A percentile compares a stretch with the other conserved stretches of the same genome.
These are phyloP conservation scores for Epithemia pelagica DNA, from an alignment of 108 stramenopile species.

Conservation along the genomic window DNA sequence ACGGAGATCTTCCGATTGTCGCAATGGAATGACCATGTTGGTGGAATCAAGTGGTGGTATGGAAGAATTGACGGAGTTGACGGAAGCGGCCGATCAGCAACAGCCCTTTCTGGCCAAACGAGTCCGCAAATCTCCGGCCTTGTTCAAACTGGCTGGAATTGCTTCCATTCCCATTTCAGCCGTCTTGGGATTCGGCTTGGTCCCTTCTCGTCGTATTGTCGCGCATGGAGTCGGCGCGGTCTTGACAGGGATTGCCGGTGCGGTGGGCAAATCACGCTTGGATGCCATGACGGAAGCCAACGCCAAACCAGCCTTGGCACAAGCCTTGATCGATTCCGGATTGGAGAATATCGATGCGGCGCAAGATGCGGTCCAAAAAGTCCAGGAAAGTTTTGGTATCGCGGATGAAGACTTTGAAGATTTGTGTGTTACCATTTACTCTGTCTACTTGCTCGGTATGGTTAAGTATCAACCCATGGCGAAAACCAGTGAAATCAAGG, in stretches of 20 bases:
- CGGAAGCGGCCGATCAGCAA: conserved; percentile 18
- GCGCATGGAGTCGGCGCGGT: conserved; percentile 46
- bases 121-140: conserved; percentile 33
- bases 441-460: conserved; percentile 67
- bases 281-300: conserved; percentile 30
- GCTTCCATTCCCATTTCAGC: conserved; percentile 53
- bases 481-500: conserved; percentile 69
- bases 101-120: conserved; percentile 22
- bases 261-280: conserved; percentile 42
- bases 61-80: conserved; percentile 44
- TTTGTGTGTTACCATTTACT: conserved; percentile 56
- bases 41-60: conserved; percentile 37
- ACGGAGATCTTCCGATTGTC: not conserved
- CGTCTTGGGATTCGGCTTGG: conserved; percentile 37
- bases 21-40: conserved; percentile 12
- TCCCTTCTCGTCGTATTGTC: conserved; percentile 36
- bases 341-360: conserved; percentile 30
- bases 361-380: conserved; percentile 17
- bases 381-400: conserved; percentile 30
- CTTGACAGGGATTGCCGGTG: conserved; percentile 42
- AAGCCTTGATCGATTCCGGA: conserved; percentile 39
- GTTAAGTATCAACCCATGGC: conserved; percentile 54
- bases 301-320: conserved; percentile 51
- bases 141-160: conserved; percentile 38
- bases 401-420: conserved; percentile 51